Evolutionary conservation across 306 rosid genomes (phyloP).

Genomic region (Malus domestica): DNA sequence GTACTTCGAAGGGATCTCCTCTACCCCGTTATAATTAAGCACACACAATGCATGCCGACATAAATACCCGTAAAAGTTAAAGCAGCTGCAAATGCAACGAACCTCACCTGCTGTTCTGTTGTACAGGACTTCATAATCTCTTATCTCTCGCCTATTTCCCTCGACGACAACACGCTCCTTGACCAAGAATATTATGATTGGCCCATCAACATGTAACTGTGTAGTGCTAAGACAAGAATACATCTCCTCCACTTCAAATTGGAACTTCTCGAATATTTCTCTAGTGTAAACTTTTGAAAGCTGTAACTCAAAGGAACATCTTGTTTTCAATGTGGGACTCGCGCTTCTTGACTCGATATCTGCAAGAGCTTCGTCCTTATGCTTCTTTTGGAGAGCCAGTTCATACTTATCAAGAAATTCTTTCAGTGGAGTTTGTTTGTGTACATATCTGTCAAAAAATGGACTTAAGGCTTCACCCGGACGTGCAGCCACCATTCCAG

Average conservation of each 20-base stretch:
- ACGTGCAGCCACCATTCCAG: conserved; percentile 63
- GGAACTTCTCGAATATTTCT: conserved; percentile 71
- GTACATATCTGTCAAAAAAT: conserved; percentile 73
- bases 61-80: conserved; percentile 73
- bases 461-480: conserved; percentile 62
- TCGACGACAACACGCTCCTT: conserved; percentile 77
- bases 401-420: conserved; percentile 96
- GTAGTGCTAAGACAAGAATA: conserved; percentile 85
- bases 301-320: conserved; percentile 85
- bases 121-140: conserved; percentile 84
- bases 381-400: conserved; percentile 75
- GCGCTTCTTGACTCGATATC: conserved; percentile 82
- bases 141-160: conserved; percentile 65
- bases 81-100: conserved; percentile 94
- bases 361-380: conserved; percentile 71
- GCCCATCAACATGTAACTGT: conserved; percentile 71
- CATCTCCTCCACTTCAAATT: conserved; percentile 90
- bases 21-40: conserved; percentile 91
- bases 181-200: conserved; percentile 72
- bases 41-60: conserved; percentile 82
- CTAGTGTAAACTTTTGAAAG: conserved; percentile 70
- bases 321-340: conserved; percentile 66
- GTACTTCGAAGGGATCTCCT: conserved; percentile 72
- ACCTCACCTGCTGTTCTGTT: conserved; percentile 75
- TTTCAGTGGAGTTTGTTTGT: conserved; percentile 86